Evolutionary conservation across 306 rosid genomes (phyloP), one percentile per base, ranked within the genome.

Genomic region (Cotoneaster glaucophyllus): DNA sequence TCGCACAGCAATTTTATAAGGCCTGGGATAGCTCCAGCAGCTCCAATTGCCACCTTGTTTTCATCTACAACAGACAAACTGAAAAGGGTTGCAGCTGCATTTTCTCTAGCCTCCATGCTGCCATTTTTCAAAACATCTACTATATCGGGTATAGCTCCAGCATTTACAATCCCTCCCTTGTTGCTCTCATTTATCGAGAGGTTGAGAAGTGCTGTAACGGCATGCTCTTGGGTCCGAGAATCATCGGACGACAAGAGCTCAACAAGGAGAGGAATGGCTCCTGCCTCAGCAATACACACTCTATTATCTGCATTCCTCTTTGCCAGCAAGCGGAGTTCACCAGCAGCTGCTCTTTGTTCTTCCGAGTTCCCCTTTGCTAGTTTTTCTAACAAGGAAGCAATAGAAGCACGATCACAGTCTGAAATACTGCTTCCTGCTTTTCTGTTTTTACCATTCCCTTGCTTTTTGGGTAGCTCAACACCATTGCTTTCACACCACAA

Each of bases 401-500:
- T 88, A 66, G 98, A 90, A 34, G 82, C 79, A 65, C 87, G 87
- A 73, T 92, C 97, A 79, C 96, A 92, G 75, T 96, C 99, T 0
- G 97, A 90, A 73, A 80, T 74, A 74, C 85, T 83, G 87, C 88
- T 64, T 79, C 97, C 97, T 4, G 85, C 54, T 87, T 85, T 96
- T 83, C 76, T 90, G 84, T 80, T 88, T 87, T 77, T 85, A 71
- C 97, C 86, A 78, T 73, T 83, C 57, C 87, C 93, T 81, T 88
- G 97, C 75, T 82, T 85, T 84, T 86, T 90, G 8, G 99, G 98
- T 43, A 92, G 84, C 84, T 92, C 99, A 61, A 96, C 87, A 4
- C 99, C 99, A 82, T 96, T 96, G 88, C 86, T 96, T 77, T 96
- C 99, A 19, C 99, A 96, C 99, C 99, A 96, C 77, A 96, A 77